phyloP scores from a whole-genome alignment of 1,139 yeast species.

The Geotrichum macrosporum region DNA sequence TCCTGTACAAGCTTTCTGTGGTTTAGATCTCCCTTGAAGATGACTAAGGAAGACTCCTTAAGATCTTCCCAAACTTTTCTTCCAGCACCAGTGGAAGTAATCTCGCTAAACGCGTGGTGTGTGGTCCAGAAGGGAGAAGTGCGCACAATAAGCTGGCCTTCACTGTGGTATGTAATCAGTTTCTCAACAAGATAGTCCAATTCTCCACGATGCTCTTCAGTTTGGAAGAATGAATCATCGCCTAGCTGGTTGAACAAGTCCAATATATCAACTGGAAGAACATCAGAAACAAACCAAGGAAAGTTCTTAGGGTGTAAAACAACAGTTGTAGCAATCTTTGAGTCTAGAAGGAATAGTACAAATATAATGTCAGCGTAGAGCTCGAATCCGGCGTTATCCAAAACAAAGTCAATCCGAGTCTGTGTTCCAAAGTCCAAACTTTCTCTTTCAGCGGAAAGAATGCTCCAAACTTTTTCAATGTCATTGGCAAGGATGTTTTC shows the following conservation, averaged over 20 bases:
- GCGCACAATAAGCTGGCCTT: constrained; percentile 53
- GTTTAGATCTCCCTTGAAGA: constrained; percentile 93
- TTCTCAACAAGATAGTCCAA: constrained; percentile 48
- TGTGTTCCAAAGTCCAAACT: constrained; percentile 27
- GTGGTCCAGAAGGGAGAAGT: constrained; percentile 86
- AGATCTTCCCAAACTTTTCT: constrained; percentile 50
- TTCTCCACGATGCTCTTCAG: constrained; percentile 13
- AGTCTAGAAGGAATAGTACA: constrained; percentile 68
- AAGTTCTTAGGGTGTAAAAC: constrained; percentile 83
- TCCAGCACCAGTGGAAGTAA: constrained; percentile 58
- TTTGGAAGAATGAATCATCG: constrained; percentile 48
- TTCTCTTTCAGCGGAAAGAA: constrained; percentile 32
- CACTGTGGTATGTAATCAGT: constrained; percentile 46
- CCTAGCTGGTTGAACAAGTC: constrained; percentile 55
- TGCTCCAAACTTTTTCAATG: constrained; percentile 60
- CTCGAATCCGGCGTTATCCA: constrained; percentile 96
- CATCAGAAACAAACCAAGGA: constrained; percentile 98
- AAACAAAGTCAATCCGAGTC: constrained; percentile 69
- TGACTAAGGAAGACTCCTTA: constrained; percentile 60
- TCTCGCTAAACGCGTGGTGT: constrained; percentile 61
- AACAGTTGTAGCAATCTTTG: constrained; percentile 56
- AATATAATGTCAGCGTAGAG: constrained; percentile 81
- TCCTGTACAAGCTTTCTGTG: constrained; percentile 93
- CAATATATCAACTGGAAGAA: constrained; percentile 74
- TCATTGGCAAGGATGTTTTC: constrained; percentile 80